A percentile compares a stretch with the other conserved stretches of the same genome.
phyloP scores from a whole-genome alignment of 2,329 filamentous ascomycete species.

The Penicillium sp. region DNA sequence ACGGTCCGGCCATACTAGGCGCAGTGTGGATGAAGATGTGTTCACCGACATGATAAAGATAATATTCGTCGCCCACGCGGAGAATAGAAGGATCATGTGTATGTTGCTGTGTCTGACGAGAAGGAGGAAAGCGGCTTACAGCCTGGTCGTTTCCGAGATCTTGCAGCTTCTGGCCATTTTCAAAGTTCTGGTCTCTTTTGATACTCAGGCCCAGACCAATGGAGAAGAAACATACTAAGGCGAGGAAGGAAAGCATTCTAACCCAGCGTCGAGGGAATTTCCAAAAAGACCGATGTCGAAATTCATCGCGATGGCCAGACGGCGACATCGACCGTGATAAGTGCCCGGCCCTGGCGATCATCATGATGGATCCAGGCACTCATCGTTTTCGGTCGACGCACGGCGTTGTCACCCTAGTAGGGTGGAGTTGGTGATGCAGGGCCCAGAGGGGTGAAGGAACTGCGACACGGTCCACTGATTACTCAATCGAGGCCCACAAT shows the following conservation, averaged over 20 bases:
- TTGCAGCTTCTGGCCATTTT: constrained; percentile 4
- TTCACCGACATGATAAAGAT: constrained; percentile 33
- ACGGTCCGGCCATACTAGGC: constrained; percentile 30
- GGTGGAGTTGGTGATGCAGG: constrained; percentile 16
- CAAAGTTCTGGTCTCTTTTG: constrained; percentile 8
- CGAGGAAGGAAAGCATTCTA: constrained; percentile 22
- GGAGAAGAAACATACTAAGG: constrained; percentile 19
- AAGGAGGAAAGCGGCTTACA: constrained; percentile 15
- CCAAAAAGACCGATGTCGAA: constrained; percentile 18
- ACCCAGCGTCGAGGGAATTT: constrained; percentile 21
- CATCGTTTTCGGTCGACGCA: constrained; percentile 24
- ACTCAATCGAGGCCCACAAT: constrained; percentile 5
- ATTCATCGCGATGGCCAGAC: constrained; percentile 10
- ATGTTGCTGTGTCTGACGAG: constrained; percentile 22
- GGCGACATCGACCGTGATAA: constrained; percentile 24
- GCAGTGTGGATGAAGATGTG: constrained; percentile 32
- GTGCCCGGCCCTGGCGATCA: constrained; percentile 21
- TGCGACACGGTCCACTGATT: constrained; percentile 19
- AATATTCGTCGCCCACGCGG: constrained; percentile 26
- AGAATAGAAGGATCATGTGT: constrained; percentile 37
- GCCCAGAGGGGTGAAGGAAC: constrained; percentile 13
- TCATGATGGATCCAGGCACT: constrained; percentile 20
- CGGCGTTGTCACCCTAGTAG: constrained; percentile 17
- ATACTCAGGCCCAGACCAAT: constrained; percentile 14
- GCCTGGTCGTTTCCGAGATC: constrained; percentile 3